A percentile compares a stretch with the other conserved stretches of the same genome.
These are phyloP conservation scores for Aspergillus sp. DNA, from an alignment of 2,329 filamentous ascomycete species.

Conservation along the genomic window DNA sequence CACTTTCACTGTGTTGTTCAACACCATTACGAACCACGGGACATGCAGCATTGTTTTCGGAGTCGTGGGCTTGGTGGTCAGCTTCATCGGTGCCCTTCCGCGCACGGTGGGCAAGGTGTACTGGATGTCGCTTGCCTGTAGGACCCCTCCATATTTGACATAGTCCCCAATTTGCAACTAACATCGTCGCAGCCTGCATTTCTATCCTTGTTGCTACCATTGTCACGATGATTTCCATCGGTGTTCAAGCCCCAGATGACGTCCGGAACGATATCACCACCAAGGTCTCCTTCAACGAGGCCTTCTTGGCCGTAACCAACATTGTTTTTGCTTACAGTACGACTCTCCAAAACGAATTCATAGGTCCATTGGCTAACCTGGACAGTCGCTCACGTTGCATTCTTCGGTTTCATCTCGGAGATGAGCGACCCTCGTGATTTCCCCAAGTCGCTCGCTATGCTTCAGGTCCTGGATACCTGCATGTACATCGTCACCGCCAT, in stretches of 20 bases:
- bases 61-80: slow-evolving; percentile 58
- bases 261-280: slow-evolving; percentile 36
- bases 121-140: slow-evolving; percentile 60
- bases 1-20: slow-evolving; percentile 67
- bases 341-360: neutral
- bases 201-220: slow-evolving; percentile 64
- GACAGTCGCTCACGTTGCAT: slow-evolving; percentile 59
- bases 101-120: slow-evolving; percentile 63
- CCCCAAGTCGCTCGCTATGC: slow-evolving; percentile 60
- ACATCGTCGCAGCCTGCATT: slow-evolving; percentile 50
- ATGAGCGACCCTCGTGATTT: slow-evolving; percentile 61
- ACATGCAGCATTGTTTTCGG: slow-evolving; percentile 64
- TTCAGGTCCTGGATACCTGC: slow-evolving; percentile 60
- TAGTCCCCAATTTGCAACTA: neutral
- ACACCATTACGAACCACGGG: slow-evolving; percentile 60
- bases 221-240: slow-evolving; percentile 66
- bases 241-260: slow-evolving; percentile 48
- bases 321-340: slow-evolving; percentile 68
- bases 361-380: neutral
- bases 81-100: slow-evolving; percentile 59
- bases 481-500: slow-evolving; percentile 66
- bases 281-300: slow-evolving; percentile 50
- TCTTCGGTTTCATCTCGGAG: slow-evolving; percentile 66
- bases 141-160: slow-evolving; percentile 9
- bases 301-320: slow-evolving; percentile 62